Base-by-base conservation (phyloP, 805 yeast genomes). In the Candida hungchunana region DNA sequence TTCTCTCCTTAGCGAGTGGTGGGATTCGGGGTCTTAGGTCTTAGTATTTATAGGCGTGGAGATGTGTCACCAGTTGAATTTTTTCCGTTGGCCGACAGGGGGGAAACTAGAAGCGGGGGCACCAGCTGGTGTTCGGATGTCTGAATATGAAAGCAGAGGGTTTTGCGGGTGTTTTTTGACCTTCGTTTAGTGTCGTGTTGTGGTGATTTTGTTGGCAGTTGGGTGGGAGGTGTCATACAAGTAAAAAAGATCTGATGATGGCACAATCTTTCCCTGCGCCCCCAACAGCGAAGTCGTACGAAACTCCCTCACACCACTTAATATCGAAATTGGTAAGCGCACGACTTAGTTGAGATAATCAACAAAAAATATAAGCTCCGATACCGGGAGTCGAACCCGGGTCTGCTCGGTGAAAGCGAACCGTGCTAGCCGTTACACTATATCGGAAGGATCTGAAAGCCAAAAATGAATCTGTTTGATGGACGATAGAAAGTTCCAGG, bases 371-470 rank as follows among this genome's bases (percentile, higher is more conserved):
- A 48, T 36, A 39, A 42, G 37, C 71, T 77, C 84, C 83, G 82
- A 75, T 76, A 71, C 85, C 81, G 84, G 84, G 84, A 77, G 82
- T 78, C 82, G 84, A 78, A 78, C 84, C 83, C 84, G 81, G 79
- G 77, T 70, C 64, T 77, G 80, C 82, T 75, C 82, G 82, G 83
- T 77, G 82, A 78, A 77, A 77, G 82, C 81, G 81, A 74, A 74
- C 81, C 80, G 78, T 77, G 82, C 76, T 77, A 76, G 78, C 82
- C 83, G 80, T 75, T 77, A 77, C 82, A 77, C 83, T 74, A 77
- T 72, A 77, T 75, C 42, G 46, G 46, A 41, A 11, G 5, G 16
- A 11, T 11, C 4, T 5, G 12, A 4, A n/a, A 13, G n/a, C n/a
- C n/a, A 4, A n/a, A 11, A 18, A 7, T 18, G 6, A 16, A 18